Conservation (phyloP, 306 rosid species). For the Vigna angularis region DNA sequence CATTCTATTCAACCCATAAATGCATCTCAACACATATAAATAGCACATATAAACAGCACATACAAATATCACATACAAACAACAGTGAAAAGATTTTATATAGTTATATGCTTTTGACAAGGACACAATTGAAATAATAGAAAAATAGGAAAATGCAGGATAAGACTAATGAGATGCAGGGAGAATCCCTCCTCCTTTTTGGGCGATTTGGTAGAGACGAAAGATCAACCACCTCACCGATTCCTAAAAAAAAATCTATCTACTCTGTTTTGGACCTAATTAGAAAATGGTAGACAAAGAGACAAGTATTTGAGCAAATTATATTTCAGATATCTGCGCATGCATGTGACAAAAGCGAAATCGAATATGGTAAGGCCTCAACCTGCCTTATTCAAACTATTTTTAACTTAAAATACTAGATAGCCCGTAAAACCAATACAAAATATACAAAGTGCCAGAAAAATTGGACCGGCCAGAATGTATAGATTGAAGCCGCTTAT, state of each 20-base stretch:
- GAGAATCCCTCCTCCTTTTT: no score
- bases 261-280: background rate
- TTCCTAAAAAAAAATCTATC: background rate
- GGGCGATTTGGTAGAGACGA: background rate
- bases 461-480: background rate
- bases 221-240: background rate
- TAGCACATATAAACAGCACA: no score
- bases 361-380: background rate
- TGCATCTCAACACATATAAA: no score
- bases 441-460: background rate
- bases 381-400: background rate
- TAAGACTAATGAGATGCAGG: no score
- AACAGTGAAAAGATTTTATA: no score
- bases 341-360: background rate
- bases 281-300: background rate
- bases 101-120: no score
- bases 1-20: no score
- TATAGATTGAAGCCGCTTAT: slow-evolving; percentile 11
- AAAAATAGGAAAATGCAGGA: no score
- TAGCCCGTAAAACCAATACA: no score
- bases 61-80: no score
- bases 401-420: background rate
- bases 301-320: background rate
- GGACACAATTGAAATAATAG: no score
- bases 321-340: background rate